A percentile compares a stretch with the other conserved stretches of the same genome.
phyloP scores from a whole-genome alignment of 495 filamentous ascomycete genomes.

The Podospora australis region DNA sequence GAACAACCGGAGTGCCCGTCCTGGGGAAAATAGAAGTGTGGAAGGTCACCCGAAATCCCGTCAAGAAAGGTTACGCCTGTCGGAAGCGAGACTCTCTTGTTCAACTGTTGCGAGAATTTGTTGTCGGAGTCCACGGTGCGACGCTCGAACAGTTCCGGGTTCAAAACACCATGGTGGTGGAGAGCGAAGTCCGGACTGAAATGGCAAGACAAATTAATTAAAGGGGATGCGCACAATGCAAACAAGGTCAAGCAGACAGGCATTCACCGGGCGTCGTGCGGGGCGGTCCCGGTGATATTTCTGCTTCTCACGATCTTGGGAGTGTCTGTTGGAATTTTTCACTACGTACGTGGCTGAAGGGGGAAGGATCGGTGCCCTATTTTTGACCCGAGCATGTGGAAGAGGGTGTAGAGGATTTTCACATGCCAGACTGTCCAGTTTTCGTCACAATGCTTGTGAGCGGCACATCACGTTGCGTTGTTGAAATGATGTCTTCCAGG shows the following conservation, averaged over 20 bases:
- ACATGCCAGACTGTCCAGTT: not conserved
- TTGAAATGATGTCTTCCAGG: not conserved
- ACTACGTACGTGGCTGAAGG: not conserved
- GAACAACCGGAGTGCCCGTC: not conserved
- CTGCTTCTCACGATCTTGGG: not conserved
- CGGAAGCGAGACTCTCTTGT: not conserved
- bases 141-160: too few species aligned
- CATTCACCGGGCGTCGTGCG: too few species aligned
- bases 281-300: not conserved
- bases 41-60: conserved; percentile 1
- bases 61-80: not conserved
- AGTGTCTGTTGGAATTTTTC: not conserved
- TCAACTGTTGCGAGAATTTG: not conserved
- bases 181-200: not conserved
- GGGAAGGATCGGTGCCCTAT: not conserved
- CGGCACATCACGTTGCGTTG: not conserved
- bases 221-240: not conserved
- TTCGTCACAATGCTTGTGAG: too few species aligned
- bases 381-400: not conserved
- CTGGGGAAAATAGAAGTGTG: too few species aligned
- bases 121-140: too few species aligned
- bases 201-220: not conserved
- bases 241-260: too few species aligned
- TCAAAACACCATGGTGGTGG: too few species aligned
- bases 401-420: not conserved